Percentiles rank a stretch among this genome's conserved stretches.
Evolutionary conservation across 148 eudicot genomes (phyloP).

Genomic region (Rhododendron henanense): DNA sequence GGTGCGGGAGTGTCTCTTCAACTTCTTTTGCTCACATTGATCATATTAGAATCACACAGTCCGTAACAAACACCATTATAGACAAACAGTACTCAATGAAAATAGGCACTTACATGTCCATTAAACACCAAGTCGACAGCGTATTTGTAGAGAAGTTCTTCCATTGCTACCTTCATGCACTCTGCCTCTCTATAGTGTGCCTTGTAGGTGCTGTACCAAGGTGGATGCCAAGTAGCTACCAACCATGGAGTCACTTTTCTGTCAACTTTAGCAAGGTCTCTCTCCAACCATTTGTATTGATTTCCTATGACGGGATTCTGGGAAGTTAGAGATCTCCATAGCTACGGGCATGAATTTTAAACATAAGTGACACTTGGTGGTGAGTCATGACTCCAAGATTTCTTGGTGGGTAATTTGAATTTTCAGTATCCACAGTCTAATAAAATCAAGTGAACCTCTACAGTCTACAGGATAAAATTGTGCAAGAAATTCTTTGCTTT

Average conservation of each 20-base stretch:
- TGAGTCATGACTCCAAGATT: neutral
- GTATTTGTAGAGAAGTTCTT: constrained; percentile 66
- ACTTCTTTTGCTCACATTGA: neutral
- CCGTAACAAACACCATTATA: neutral
- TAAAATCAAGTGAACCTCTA: neutral
- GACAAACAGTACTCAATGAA: neutral
- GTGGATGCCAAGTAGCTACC: constrained; percentile 88
- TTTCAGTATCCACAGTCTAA: neutral
- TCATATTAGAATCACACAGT: neutral
- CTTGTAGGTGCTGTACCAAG: constrained; percentile 82
- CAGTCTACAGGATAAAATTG: neutral
- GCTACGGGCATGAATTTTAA: neutral
- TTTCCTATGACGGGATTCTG: constrained; percentile 40
- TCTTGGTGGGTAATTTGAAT: neutral
- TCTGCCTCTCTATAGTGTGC: constrained; percentile 94
- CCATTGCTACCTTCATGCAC: constrained; percentile 97
- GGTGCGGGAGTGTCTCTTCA: neutral
- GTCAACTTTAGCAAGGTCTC: constrained; percentile 77
- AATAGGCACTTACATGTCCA: constrained; percentile 72
- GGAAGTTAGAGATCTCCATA: neutral
- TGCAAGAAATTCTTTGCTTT: neutral
- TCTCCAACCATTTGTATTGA: constrained; percentile 93
- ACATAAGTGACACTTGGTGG: neutral
- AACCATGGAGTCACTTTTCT: constrained; percentile 87
- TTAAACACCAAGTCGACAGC: constrained; percentile 80